Base-by-base conservation (phyloP, 345 rosid genomes). In the Bruguiera sexangula region DNA sequence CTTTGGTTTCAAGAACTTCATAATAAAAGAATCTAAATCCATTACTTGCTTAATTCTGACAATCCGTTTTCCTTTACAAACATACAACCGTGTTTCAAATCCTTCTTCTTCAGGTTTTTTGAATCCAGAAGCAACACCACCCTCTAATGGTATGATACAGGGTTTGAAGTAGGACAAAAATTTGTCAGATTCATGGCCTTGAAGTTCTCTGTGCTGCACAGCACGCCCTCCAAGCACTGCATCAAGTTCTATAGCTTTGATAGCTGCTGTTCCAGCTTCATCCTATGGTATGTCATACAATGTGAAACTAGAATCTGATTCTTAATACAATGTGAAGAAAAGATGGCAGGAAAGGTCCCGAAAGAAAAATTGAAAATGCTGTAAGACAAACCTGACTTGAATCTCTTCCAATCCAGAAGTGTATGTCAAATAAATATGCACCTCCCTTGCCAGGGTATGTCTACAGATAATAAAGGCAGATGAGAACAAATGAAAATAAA, bases 351-450 rank as follows among this genome's bases (percentile, higher is more conserved):
- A 37, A 60, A 62, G 9, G 24, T 29, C 68, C 36, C 10, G 11
- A 22, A 67, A 46, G 20, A 59, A 57, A 69, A 60, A 57, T 48
- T 51, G 29, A 64, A 58, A 52, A 36, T 43, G 68, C 32, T 51
- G 52, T 48, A 65, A 65, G 29, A 68, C 73, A 73, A 65, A 92
- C 99, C 96, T 96, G 98, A 83, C 89, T 96, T 36, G 98, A 84
- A 78, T 92, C 99, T 85, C 83, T 92, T 66, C 99, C 99, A 69
- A 96, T 83, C 99, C 99, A 96, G 80, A 92, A 96, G 83, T 96
- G 98, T 74, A 96, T 85, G 77, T 96, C 97, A 74, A 76, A 86
- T 27, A 85, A 79, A 80, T 84, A 92, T 69, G 96, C 84, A 19
- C 99, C 98, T 62, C 94, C 95, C 82, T 85, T 96, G 73, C 82